These are phyloP conservation scores for Taphrina betulina DNA, from an alignment of 1,139 yeast genomes.

Conservation along the genomic window DNA sequence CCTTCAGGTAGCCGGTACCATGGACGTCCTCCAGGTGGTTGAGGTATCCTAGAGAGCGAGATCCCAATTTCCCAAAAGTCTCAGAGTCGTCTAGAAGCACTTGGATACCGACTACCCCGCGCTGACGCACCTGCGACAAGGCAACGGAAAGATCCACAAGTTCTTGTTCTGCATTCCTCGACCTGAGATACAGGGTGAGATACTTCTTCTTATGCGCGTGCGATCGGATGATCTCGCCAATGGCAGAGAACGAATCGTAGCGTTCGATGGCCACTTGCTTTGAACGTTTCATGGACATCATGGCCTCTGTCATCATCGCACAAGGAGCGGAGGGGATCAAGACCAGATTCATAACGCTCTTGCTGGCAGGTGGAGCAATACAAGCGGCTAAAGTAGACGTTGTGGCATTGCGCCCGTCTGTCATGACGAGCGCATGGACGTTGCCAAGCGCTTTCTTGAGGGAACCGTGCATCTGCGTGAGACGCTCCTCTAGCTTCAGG, in stretches of 20 bases:
- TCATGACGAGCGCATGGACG: constrained; percentile 17
- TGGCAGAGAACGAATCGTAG: not conserved
- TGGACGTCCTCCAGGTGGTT: constrained; percentile 2
- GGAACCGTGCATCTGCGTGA: constrained; percentile 3
- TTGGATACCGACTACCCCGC: constrained; percentile 3
- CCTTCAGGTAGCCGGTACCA: constrained; percentile 2
- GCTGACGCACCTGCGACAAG: not conserved
- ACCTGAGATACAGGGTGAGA: constrained; percentile 15
- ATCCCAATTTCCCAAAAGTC: constrained; percentile 8
- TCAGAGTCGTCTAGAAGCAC: constrained; percentile 19
- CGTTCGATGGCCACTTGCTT: not conserved
- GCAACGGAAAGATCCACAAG: not conserved
- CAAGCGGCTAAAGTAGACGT: constrained; percentile 29
- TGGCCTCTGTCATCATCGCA: constrained; percentile 8
- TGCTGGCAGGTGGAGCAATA: constrained; percentile 14
- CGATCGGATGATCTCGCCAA: not conserved
- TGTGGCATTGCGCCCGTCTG: constrained; percentile 26
- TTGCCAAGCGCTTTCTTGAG: constrained; percentile 1
- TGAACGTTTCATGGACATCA: constrained; percentile 22
- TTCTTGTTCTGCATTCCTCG: not conserved
- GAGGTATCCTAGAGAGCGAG: constrained; percentile 13
- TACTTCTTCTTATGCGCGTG: not conserved
- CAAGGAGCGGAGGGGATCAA: constrained; percentile 15
- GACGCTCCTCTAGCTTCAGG: constrained; percentile 15
- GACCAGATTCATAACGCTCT: constrained; percentile 17